These are phyloP conservation scores for Penicillium sclerotigenum DNA, from an alignment of 2,329 filamentous ascomycete genomes.

Conservation along the genomic window DNA sequence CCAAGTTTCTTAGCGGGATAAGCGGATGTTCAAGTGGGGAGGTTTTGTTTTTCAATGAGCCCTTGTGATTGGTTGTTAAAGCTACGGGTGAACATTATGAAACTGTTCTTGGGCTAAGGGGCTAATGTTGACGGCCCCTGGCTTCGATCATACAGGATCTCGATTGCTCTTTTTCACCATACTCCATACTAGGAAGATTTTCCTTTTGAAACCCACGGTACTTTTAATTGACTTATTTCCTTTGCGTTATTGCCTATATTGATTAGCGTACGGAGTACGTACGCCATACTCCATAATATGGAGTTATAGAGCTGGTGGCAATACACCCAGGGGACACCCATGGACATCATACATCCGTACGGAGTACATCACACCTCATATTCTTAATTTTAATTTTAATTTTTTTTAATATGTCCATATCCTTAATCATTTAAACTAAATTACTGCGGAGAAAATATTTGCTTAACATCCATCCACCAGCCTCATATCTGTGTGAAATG, in stretches of 20 bases:
- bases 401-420: neutral
- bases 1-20: constrained; percentile 24
- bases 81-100: constrained; percentile 3
- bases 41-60: neutral
- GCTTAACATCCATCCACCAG: constrained; percentile 9
- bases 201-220: neutral
- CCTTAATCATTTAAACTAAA: neutral
- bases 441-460: constrained; percentile 5
- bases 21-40: neutral
- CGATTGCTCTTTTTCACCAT: neutral
- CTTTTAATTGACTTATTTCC: neutral
- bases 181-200: neutral
- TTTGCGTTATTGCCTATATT: neutral
- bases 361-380: neutral
- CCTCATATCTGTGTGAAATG: constrained; percentile 5
- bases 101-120: constrained; percentile 8
- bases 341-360: neutral
- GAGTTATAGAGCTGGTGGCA: neutral
- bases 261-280: neutral
- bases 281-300: neutral
- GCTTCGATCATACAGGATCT: constrained; percentile 4
- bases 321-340: neutral
- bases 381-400: neutral
- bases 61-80: constrained; percentile 13
- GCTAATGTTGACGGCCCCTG: neutral